Percentiles rank a stretch among this genome's conserved stretches.
Conservation (phyloP, 305 asterid species). For the Ajuga reptans region DNA sequence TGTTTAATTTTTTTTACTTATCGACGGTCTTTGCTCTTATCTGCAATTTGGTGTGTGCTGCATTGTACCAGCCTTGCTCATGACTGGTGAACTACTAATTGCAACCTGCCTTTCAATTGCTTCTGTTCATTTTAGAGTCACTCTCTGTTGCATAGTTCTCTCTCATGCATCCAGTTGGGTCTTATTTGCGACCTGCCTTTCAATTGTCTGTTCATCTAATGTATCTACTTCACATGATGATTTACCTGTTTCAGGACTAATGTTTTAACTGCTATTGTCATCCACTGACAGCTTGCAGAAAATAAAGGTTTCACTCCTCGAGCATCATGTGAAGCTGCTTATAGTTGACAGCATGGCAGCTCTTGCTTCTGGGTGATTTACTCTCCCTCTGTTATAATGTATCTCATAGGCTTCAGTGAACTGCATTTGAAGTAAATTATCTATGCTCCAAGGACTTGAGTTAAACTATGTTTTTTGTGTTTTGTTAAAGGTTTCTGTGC, state of each 20-base stretch:
- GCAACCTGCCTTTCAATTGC: too few relatives aligned
- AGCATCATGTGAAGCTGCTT: slow-evolving; percentile 57
- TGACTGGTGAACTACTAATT: neutral
- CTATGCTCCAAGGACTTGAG: neutral
- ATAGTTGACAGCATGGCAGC: slow-evolving; percentile 89
- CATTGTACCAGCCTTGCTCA: neutral
- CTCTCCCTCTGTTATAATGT: slow-evolving; percentile 7
- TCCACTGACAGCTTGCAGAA: slow-evolving; percentile 60
- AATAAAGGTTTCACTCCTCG: slow-evolving; percentile 54
- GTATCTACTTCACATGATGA: neutral
- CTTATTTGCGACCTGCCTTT: neutral
- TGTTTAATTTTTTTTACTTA: neutral
- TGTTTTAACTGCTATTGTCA: neutral
- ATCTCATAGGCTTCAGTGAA: neutral
- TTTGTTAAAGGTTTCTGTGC: neutral
- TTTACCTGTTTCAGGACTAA: slow-evolving; percentile 9
- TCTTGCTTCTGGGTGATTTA: slow-evolving; percentile 58
- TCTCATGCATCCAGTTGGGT: neutral
- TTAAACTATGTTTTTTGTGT: neutral
- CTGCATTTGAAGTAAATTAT: neutral
- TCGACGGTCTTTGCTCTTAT: neutral
- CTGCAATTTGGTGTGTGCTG: neutral
- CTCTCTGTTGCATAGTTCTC: neutral
- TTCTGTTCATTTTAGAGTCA: neutral
- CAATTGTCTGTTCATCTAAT: neutral